Percentiles rank a stretch among this genome's conserved stretches.
Conservation (phyloP, 2,329 filamentous ascomycete genomes). For the Ascochyta koolunga region DNA sequence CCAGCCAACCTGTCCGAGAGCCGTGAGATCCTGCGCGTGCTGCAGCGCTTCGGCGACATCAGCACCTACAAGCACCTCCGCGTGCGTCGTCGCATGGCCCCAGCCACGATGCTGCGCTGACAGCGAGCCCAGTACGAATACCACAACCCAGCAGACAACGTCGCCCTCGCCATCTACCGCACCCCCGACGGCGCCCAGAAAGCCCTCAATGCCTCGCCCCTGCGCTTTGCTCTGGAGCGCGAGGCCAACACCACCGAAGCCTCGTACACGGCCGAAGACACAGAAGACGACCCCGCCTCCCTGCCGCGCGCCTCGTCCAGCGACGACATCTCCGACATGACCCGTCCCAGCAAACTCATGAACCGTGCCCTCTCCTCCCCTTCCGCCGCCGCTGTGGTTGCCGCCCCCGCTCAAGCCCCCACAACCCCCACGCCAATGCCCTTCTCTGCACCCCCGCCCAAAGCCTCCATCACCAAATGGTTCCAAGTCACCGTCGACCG, state of each 20-base stretch:
- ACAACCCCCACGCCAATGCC: slow-evolving; percentile 27
- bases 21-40: slow-evolving; percentile 55
- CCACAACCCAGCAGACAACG: slow-evolving; percentile 49
- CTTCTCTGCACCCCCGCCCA: slow-evolving; percentile 17
- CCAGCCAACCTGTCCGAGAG: slow-evolving; percentile 57
- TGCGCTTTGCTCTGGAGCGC: slow-evolving; percentile 54
- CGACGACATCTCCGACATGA: slow-evolving; percentile 38
- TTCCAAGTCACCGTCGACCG: slow-evolving; percentile 52
- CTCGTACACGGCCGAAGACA: slow-evolving; percentile 6
- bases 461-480: slow-evolving; percentile 32
- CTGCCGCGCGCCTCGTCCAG: slow-evolving; percentile 2
- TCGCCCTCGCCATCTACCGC: slow-evolving; percentile 55
- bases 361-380: slow-evolving; percentile 17
- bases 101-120: background rate
- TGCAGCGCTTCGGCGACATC: slow-evolving; percentile 58
- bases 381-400: background rate
- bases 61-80: slow-evolving; percentile 55
- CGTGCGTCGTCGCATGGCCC: slow-evolving; percentile 28
- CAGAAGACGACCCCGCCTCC: slow-evolving; percentile 17
- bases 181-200: slow-evolving; percentile 48
- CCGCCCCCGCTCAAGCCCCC: slow-evolving; percentile 1
- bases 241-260: slow-evolving; percentile 11
- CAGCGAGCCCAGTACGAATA: slow-evolving; percentile 50
- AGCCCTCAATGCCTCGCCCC: slow-evolving; percentile 53
- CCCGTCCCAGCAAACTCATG: slow-evolving; percentile 35